Evolutionary conservation across 192 early-diverging fungal genomes (phyloP).

Genomic region (Helicostylum pulchrum): DNA sequence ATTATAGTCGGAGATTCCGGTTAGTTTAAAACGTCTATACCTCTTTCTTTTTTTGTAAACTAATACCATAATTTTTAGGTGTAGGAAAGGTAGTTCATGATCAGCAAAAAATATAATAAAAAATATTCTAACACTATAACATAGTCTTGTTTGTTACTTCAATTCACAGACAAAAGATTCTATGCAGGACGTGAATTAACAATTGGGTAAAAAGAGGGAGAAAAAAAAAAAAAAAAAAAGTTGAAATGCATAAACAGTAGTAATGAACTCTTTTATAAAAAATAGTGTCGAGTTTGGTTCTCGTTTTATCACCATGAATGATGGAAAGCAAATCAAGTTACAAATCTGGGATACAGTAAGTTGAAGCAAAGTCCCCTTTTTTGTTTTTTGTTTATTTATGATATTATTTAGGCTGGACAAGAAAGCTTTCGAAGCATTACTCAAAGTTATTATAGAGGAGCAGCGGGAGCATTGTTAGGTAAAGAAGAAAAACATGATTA

Average conservation of each 20-base stretch:
- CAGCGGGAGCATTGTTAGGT: slow-evolving; percentile 72
- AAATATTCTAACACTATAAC: slow-evolving; percentile 2
- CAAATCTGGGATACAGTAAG: slow-evolving; percentile 95
- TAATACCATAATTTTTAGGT: slow-evolving; percentile 45
- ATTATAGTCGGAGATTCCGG: slow-evolving; percentile 83
- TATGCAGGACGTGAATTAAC: slow-evolving; percentile 79
- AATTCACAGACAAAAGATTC: slow-evolving; percentile 82
- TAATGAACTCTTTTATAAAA: not conserved
- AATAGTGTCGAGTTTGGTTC: slow-evolving; percentile 77
- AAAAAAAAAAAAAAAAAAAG: not conserved
- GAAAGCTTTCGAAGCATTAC: slow-evolving; percentile 86
- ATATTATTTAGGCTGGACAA: slow-evolving; percentile 61
- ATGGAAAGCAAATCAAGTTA: slow-evolving; percentile 82
- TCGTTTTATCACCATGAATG: slow-evolving; percentile 62
- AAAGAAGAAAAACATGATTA: slow-evolving; percentile 8
- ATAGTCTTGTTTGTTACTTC: slow-evolving; percentile 72
- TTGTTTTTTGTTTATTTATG: slow-evolving; percentile 29
- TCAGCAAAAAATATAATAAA: not conserved
- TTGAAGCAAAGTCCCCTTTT: not conserved
- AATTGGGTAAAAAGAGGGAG: slow-evolving; percentile 56
- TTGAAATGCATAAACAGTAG: not conserved
- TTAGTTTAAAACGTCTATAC: slow-evolving; percentile 23
- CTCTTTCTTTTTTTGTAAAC: not conserved
- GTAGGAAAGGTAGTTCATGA: slow-evolving; percentile 63
- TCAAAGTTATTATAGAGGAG: slow-evolving; percentile 79